Evolutionary conservation across 768 basidiomycete species (phyloP).

Genomic region (Cyclocybe aegerita): DNA sequence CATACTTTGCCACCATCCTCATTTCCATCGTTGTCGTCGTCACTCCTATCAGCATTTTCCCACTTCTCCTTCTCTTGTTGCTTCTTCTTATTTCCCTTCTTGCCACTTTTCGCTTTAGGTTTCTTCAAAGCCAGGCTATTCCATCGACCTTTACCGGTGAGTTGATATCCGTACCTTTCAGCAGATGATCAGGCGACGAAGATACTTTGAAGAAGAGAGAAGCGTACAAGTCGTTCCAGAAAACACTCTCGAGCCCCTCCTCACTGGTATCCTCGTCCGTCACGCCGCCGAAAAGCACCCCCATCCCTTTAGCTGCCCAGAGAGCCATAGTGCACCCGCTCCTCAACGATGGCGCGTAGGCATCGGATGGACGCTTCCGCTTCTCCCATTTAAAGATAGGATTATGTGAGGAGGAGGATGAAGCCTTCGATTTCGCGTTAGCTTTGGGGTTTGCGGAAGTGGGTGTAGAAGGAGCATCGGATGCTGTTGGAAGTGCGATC

Average conservation of each 20-base stretch:
- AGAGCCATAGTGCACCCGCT: conserved; percentile 87
- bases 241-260: conserved; percentile 80
- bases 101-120: conserved; percentile 55
- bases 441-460: conserved; percentile 3
- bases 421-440: conserved; percentile 29
- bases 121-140: conserved; percentile 73
- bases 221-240: conserved; percentile 83
- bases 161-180: conserved; percentile 74
- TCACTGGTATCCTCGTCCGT: conserved; percentile 85
- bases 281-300: conserved; percentile 85
- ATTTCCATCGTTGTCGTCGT: conserved; percentile 9
- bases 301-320: conserved; percentile 67
- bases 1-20: not conserved
- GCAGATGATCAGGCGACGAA: not conserved
- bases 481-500: conserved; percentile 20
- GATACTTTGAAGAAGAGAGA: not conserved
- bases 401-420: conserved; percentile 30
- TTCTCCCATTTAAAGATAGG: conserved; percentile 81
- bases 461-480: conserved; percentile 7
- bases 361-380: conserved; percentile 68
- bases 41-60: conserved; percentile 16
- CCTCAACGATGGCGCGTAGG: conserved; percentile 41
- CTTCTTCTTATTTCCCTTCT: conserved; percentile 41
- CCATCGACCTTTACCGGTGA: conserved; percentile 76
- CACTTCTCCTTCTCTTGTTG: conserved; percentile 20